Evolutionary conservation across 345 rosid genomes (phyloP).

Genomic region (Eucalyptus sp.): DNA sequence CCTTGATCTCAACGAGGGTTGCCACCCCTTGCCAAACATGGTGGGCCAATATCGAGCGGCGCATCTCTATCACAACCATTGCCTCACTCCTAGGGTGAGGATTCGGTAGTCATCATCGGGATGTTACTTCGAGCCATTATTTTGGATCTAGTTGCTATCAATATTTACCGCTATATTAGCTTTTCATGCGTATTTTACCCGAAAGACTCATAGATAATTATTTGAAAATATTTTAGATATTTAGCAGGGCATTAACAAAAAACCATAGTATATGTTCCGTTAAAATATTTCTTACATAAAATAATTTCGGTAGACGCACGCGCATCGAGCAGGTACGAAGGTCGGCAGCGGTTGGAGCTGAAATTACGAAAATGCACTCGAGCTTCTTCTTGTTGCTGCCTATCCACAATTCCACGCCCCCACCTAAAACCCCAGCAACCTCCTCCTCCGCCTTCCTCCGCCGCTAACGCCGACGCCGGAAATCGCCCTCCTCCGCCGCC

Average conservation of each 20-base stretch:
- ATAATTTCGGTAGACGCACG: not conserved
- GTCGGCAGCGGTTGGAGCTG: not conserved
- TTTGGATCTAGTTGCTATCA: too few relatives aligned
- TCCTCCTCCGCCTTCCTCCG: not conserved
- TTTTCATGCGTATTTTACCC: not conserved
- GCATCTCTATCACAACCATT: fast-evolving
- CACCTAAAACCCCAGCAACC: not conserved
- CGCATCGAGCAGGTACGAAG: not conserved
- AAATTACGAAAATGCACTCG: not conserved
- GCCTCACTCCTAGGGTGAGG: not conserved
- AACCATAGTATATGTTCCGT: not conserved
- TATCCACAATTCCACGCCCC: not conserved
- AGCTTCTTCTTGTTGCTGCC: not conserved
- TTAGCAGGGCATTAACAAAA: not conserved
- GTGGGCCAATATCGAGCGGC: fast-evolving
- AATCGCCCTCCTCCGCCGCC: not conserved
- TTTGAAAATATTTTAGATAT: not conserved
- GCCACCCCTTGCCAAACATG: fast-evolving
- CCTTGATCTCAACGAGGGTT: not conserved
- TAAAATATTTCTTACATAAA: not conserved
- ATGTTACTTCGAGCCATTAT: fast-evolving
- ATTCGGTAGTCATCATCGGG: fast-evolving
- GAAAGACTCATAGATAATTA: not conserved
- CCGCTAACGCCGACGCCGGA: not conserved
- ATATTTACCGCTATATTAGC: not conserved